Conservation (phyloP, 1,139 yeast species). For the Wickerhamomyces sp. region DNA sequence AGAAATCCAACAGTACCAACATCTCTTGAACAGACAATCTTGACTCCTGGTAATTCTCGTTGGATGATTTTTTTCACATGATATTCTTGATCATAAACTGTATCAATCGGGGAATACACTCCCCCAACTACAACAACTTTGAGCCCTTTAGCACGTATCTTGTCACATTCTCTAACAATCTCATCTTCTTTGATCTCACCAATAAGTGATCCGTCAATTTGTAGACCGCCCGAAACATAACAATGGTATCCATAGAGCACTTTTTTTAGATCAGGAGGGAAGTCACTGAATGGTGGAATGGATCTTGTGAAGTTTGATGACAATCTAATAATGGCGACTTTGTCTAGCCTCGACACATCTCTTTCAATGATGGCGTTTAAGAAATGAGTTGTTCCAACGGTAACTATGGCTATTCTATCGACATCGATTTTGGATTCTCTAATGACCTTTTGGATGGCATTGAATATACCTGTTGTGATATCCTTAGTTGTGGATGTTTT, state of each 20-base stretch:
- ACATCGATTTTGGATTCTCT: conserved; percentile 16
- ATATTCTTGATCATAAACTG: conserved; percentile 26
- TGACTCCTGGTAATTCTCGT: conserved; percentile 26
- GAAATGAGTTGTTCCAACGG: conserved; percentile 39
- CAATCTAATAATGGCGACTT: conserved; percentile 33
- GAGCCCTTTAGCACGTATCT: conserved; percentile 26
- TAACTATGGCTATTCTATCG: conserved; percentile 28
- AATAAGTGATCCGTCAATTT: conserved; percentile 32
- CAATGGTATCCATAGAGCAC: conserved; percentile 29
- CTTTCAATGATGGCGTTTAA: conserved; percentile 37
- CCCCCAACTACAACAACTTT: conserved; percentile 30
- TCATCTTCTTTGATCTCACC: conserved; percentile 27
- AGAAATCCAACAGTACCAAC: conserved; percentile 32
- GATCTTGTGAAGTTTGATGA: conserved; percentile 30
- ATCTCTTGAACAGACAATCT: conserved; percentile 32
- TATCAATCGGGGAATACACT: conserved; percentile 30
- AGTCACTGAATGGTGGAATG: conserved; percentile 33
- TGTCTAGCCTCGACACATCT: conserved; percentile 31
- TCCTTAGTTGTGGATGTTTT: conserved; percentile 36
- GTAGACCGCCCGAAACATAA: conserved; percentile 30
- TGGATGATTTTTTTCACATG: conserved; percentile 26
- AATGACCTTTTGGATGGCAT: conserved; percentile 29
- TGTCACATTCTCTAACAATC: conserved; percentile 24
- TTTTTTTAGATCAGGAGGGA: conserved; percentile 29
- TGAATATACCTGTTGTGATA: conserved; percentile 35